Conservation (phyloP, 768 basidiomycete genomes). For the Termitomyces sp. region DNA sequence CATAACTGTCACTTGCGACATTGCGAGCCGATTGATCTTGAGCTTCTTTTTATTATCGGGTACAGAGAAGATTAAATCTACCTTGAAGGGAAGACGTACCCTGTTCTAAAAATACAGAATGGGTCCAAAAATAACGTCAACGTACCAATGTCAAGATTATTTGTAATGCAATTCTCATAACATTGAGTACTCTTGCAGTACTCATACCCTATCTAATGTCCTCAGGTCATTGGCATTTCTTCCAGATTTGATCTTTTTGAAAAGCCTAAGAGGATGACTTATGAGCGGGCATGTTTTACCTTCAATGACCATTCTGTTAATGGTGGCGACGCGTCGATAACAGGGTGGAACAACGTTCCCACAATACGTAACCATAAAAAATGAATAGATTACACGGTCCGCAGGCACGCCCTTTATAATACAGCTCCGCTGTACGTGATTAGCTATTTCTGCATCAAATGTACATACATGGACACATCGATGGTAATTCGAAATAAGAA, state of each 20-base stretch:
- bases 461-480: background rate
- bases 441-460: background rate
- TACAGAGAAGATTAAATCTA: background rate
- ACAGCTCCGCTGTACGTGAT: background rate
- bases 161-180: constrained; percentile 1
- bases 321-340: too few relatives aligned
- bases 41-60: background rate
- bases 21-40: background rate
- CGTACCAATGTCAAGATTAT: background rate
- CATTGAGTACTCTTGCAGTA: background rate
- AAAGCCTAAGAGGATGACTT: background rate
- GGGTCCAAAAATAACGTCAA: background rate
- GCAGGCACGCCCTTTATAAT: background rate
- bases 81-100: background rate
- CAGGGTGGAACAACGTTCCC: background rate
- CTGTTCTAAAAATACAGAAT: background rate
- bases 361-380: background rate
- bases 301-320: background rate
- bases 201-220: background rate
- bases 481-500: background rate
- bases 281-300: background rate
- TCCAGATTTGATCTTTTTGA: background rate
- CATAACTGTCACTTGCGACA: background rate
- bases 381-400: background rate
- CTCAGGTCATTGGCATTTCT: background rate